These are phyloP conservation scores for Calonectria ilicicola DNA, from an alignment of 2,329 filamentous ascomycete genomes.

Conservation along the genomic window DNA sequence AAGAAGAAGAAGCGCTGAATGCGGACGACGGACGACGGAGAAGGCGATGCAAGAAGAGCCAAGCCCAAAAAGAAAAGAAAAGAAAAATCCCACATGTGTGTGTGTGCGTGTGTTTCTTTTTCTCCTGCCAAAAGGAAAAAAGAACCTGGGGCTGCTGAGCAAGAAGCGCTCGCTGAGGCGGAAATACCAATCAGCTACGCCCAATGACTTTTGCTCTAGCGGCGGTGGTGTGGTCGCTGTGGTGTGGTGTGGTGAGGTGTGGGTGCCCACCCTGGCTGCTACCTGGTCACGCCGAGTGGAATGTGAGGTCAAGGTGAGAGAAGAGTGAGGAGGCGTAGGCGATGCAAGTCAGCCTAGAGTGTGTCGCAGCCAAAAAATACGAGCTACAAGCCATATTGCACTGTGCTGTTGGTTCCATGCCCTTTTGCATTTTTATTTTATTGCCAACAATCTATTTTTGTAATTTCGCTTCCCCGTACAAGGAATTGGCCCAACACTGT, in stretches of 20 bases:
- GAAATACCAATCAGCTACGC: slow-evolving; percentile 1
- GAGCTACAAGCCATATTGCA: background rate
- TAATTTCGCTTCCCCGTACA: background rate
- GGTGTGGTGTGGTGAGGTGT: background rate
- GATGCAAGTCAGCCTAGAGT: slow-evolving; percentile 1
- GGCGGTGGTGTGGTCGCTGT: background rate
- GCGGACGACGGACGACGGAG: background rate
- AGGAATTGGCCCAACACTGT: background rate
- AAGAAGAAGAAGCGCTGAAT: background rate
- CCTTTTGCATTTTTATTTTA: background rate
- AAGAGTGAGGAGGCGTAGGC: background rate
- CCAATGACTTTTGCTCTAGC: background rate
- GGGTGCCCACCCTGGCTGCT: background rate
- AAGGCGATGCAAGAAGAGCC: background rate
- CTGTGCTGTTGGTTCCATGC: background rate
- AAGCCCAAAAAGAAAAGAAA: background rate
- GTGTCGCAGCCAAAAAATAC: background rate
- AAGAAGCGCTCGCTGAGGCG: background rate
- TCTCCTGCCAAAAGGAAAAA: background rate
- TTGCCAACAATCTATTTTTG: background rate
- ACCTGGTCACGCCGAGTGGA: background rate
- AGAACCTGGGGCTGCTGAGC: background rate
- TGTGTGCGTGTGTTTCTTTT: background rate
- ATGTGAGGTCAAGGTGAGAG: background rate
- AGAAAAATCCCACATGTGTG: too few relatives aligned